Conservation (phyloP, 2,329 filamentous ascomycete species). For the Diaporthe vexans region DNA sequence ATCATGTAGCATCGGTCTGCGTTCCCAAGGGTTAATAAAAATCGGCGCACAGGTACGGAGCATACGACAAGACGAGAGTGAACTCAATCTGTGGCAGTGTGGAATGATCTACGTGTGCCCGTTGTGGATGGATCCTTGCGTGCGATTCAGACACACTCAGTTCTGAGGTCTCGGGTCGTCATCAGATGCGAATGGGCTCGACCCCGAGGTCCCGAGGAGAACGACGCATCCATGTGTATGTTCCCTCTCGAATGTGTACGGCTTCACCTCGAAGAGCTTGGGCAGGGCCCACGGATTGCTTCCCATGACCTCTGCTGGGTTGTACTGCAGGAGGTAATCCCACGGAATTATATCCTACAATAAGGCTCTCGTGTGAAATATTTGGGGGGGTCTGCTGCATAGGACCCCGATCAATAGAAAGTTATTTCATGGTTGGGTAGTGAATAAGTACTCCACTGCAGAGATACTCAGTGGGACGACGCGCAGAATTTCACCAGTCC, state of each 20-base stretch:
- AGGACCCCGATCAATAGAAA: neutral
- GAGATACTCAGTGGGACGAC: neutral
- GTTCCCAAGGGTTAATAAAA: slow-evolving; percentile 1
- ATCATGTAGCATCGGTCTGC: neutral
- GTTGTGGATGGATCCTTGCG: slow-evolving; percentile 5
- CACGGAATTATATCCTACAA: neutral
- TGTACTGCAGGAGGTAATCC: neutral
- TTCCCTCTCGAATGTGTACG: too few relatives aligned
- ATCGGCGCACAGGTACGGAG: neutral
- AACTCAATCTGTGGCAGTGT: slow-evolving; percentile 15
- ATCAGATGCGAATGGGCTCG: neutral
- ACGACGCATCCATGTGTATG: too few relatives aligned
- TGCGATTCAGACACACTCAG: neutral
- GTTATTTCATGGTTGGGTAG: neutral
- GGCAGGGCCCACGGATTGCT: too few relatives aligned
- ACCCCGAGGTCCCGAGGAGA: too few relatives aligned
- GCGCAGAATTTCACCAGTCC: slow-evolving; percentile 2
- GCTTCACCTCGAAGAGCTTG: neutral
- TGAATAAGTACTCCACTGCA: neutral
- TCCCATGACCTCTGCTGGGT: neutral
- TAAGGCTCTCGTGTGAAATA: too few relatives aligned
- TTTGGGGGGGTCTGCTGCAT: too few relatives aligned
- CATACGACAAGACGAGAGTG: neutral
- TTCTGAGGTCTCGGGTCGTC: neutral
- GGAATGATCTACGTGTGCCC: neutral